Evolutionary conservation across 306 rosid species (phyloP).

Genomic region (Pyrus betulifolia): DNA sequence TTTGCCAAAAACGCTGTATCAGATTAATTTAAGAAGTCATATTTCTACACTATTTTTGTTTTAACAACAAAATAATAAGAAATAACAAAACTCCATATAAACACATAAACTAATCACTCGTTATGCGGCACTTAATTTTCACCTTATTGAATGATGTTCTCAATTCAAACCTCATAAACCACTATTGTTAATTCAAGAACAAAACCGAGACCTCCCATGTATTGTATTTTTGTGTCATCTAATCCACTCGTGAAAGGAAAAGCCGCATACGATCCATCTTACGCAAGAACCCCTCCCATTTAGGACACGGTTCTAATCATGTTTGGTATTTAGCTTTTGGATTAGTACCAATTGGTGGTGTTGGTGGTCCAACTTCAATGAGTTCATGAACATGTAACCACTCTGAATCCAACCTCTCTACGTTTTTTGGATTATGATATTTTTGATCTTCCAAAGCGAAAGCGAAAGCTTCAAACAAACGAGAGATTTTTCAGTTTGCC

Average conservation of each 20-base stretch:
- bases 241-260: background rate
- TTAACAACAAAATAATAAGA: no score
- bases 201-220: background rate
- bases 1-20: no score
- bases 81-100: background rate
- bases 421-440: background rate
- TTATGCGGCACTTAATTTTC: no score
- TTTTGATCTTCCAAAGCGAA: background rate
- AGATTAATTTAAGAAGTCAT: no score
- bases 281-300: background rate
- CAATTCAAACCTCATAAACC: background rate
- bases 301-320: background rate
- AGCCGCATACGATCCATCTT: background rate
- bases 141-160: no score
- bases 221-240: background rate
- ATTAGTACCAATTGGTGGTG: background rate
- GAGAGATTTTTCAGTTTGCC: no score
- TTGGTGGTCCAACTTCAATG: background rate
- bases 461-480: background rate
- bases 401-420: background rate
- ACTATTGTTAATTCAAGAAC: no score
- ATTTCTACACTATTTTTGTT: no score
- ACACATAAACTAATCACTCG: background rate
- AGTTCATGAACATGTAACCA: background rate
- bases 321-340: background rate